Evolutionary conservation across 345 rosid species (phyloP), one percentile per base, ranked within the genome.

Genomic region (Viola odorata): DNA sequence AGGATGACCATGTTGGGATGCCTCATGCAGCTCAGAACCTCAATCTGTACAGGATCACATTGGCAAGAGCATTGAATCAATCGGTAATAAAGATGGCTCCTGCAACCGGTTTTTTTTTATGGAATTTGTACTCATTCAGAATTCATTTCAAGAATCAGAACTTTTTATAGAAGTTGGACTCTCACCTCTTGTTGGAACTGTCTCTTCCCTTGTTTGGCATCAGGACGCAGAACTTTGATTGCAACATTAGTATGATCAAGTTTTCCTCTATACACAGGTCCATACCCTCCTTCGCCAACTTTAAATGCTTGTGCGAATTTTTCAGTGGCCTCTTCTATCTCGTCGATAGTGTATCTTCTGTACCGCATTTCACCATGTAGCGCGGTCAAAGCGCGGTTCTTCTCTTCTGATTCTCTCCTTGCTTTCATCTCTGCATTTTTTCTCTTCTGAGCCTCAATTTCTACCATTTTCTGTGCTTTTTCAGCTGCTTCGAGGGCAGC

Each of bases 241-340:
- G 98, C 98, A 16, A 88, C 98, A 3, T 90, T 78, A 41, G 96
- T 91, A 69, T 91, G 95, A 77, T 88, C 95, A 40, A 88, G 90
- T 69, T 61, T 91, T 41, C 91, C 98, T 75, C 78, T 72, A 61
- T 78, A 91, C 17, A 91, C 98, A 9, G 96, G 98, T 75, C 98
- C 98, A 55, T 91, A 91, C 48, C 98, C 98, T 0, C 98, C 98
- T 78, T 89, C 96, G 36, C 98, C 98, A 50, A 91, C 81, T 69
- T 85, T 89, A 54, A 66, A 80, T 8, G 71, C 39, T 12, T 60
- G 67, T 7, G 85, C 45, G 53, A 88, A 91, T 3, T 54, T 69
- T 1, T 75, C 74, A 15, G 96, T 88, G 37, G 98, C 91, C 37
- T 56, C 84, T 80, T 91, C 95, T 3, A 91, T 85, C 72, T 91